These are phyloP conservation scores for Ceratocystis lukuohia DNA, from an alignment of 2,329 filamentous ascomycete species.

Conservation along the genomic window DNA sequence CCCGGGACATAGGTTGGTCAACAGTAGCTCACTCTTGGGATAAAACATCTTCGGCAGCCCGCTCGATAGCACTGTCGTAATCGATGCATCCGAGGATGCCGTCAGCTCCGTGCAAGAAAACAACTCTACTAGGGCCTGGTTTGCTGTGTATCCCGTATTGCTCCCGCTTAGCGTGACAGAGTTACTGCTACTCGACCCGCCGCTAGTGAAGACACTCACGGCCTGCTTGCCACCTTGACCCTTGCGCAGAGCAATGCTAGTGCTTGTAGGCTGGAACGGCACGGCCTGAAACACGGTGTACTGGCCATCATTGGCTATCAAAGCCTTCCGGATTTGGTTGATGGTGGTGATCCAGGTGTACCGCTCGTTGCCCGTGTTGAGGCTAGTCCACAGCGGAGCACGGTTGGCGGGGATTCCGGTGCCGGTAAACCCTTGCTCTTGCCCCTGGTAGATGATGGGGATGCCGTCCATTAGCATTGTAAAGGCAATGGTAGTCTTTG, in stretches of 20 bases:
- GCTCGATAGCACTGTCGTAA: conserved; percentile 17
- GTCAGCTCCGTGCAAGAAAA: conserved; percentile 17
- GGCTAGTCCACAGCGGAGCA: conserved; percentile 18
- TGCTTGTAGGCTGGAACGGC: conserved; percentile 18
- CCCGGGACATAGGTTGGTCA: conserved; percentile 15
- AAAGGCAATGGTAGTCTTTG: conserved; percentile 29
- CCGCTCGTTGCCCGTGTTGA: conserved; percentile 17
- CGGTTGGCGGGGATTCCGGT: conserved; percentile 33
- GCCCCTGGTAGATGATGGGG: conserved; percentile 46
- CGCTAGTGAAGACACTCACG: conserved; percentile 19
- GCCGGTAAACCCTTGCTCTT: conserved; percentile 43
- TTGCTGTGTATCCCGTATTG: conserved; percentile 17
- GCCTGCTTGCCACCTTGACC: conserved; percentile 17
- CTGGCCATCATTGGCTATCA: conserved; percentile 16
- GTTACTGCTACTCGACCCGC: conserved; percentile 16
- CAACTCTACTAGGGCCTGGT: conserved; percentile 19
- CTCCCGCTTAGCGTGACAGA: conserved; percentile 18
- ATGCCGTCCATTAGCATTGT: conserved; percentile 34
- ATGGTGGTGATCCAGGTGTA: conserved; percentile 18
- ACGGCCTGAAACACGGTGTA: conserved; percentile 19
- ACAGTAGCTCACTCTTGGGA: conserved; percentile 14
- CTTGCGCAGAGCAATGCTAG: conserved; percentile 19
- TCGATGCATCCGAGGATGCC: conserved; percentile 16
- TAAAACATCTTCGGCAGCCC: conserved; percentile 20
- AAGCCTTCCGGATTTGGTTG: conserved; percentile 16